A percentile compares a stretch with the other conserved stretches of the same genome.
phyloP scores from a whole-genome alignment of 371 early-diverging fungal species.

The Batrachochytrium dendrobatidis region DNA sequence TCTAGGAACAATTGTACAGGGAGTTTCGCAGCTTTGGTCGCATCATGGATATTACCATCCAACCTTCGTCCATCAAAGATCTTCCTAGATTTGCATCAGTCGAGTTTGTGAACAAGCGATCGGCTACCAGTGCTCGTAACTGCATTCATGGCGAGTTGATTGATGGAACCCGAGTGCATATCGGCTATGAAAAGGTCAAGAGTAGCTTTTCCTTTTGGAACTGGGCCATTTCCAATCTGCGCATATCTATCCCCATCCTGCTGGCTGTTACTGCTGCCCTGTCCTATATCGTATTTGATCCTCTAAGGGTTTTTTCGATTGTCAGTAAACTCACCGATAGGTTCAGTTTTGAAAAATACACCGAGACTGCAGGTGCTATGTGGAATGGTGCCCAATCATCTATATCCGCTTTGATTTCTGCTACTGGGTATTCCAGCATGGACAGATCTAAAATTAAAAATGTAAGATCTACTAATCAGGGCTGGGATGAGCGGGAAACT shows the following conservation, averaged over 20 bases:
- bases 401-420: neutral
- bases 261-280: constrained; percentile 70
- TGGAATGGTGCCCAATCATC: constrained; percentile 3
- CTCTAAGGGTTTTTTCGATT: constrained; percentile 79
- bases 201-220: constrained; percentile 1
- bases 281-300: constrained; percentile 84
- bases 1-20: constrained; percentile 60
- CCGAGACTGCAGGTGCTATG: constrained; percentile 9
- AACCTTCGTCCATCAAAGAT: constrained; percentile 56
- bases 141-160: constrained; percentile 75
- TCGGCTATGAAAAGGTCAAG: constrained; percentile 54
- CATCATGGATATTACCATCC: constrained; percentile 66
- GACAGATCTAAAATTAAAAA: neutral
- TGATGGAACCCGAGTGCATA: constrained; percentile 55
- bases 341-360: constrained; percentile 60
- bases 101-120: constrained; percentile 63
- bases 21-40: constrained; percentile 75
- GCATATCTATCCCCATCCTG: constrained; percentile 36
- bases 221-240: constrained; percentile 9
- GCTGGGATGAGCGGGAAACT: constrained; percentile 56
- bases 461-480: neutral
- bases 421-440: neutral
- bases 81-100: constrained; percentile 69
- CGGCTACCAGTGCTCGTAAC: constrained; percentile 82
- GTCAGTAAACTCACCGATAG: constrained; percentile 71